These are phyloP conservation scores for Rhynchosporium secalis DNA, from an alignment of 2,329 filamentous ascomycete genomes.

Conservation along the genomic window DNA sequence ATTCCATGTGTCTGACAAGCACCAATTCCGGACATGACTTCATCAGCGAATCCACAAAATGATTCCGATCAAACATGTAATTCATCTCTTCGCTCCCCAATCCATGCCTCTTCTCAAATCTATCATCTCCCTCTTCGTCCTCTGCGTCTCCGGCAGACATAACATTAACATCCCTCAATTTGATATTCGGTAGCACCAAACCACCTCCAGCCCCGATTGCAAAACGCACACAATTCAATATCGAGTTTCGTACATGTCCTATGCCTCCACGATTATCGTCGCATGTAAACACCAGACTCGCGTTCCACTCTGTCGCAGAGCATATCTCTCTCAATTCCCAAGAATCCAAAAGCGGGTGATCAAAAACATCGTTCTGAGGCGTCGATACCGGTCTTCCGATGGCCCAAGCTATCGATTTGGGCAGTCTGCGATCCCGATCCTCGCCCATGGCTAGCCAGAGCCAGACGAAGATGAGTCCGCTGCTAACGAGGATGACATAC, in stretches of 20 bases:
- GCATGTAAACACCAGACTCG: slow-evolving; percentile 33
- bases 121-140: slow-evolving; percentile 3
- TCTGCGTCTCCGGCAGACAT: slow-evolving; percentile 13
- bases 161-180: slow-evolving; percentile 39
- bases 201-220: slow-evolving; percentile 34
- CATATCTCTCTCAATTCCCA: slow-evolving; percentile 41
- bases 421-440: slow-evolving; percentile 12
- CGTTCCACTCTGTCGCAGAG: slow-evolving; percentile 33
- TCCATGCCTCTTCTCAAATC: slow-evolving; percentile 26
- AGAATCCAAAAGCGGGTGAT: slow-evolving; percentile 43
- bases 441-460: slow-evolving; percentile 30
- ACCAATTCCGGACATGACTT: slow-evolving; percentile 34
- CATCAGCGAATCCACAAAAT: slow-evolving; percentile 35
- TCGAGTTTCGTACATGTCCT: slow-evolving; percentile 37
- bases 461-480: slow-evolving; percentile 27
- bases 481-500: slow-evolving; percentile 27
- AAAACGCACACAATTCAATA: slow-evolving; percentile 37
- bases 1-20: slow-evolving; percentile 30
- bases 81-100: slow-evolving; percentile 36
- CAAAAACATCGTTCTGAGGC: slow-evolving; percentile 36
- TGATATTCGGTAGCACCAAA: slow-evolving; percentile 41
- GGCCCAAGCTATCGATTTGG: slow-evolving; percentile 18
- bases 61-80: slow-evolving; percentile 37
- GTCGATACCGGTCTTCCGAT: slow-evolving; percentile 17
- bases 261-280: slow-evolving; percentile 33